Evolutionary conservation across 805 yeast species (phyloP), one percentile per base, ranked within the genome.

Genomic region (Pichia californica): DNA sequence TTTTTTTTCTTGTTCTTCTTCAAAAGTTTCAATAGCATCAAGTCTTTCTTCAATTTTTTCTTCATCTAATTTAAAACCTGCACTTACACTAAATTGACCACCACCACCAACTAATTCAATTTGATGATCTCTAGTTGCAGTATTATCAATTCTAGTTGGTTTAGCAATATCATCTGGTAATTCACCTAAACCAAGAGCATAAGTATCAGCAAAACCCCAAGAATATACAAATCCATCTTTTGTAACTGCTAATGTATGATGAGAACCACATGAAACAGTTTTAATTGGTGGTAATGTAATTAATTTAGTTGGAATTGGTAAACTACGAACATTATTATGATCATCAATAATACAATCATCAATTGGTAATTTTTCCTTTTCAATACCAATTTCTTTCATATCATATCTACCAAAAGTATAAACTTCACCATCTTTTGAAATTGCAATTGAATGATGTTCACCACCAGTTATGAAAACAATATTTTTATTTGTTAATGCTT

Each of bases 181-280:
- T 40, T 61, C 60, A 7, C 99, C 99, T 47, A 88, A 79, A 11
- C 99, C 99, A 27, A 91, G 81, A 16, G 95, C 99, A 64, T 88
- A 93, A 1, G 96, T 89, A 52, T 91, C 98, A 36, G 94, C 97
- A 60, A 89, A 93, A 1, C 99, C 99, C 99, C 99, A 93, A 1
- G 97, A 77, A 67, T 79, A 93, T 2, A 80, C 85, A 40, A 85
- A 68, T 13, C 99, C 99, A 54, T 86, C 88, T 19, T 71, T 75
- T 3, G 94, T 78, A 5, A 89, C 73, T 1, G 96, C 97, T 43
- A 93, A 66, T 2, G 94, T 83, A 61, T 93, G 99, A 56, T 93
- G 98, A 1, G 95, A 82, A 2, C 99, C 99, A 30, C 83, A 78
- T 7, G 94, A 83, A 35, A 91, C 70, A 23, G 63, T 58, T 52